Conservation (phyloP, 2,329 filamentous ascomycete species). For the Xylariaceae sp. region DNA sequence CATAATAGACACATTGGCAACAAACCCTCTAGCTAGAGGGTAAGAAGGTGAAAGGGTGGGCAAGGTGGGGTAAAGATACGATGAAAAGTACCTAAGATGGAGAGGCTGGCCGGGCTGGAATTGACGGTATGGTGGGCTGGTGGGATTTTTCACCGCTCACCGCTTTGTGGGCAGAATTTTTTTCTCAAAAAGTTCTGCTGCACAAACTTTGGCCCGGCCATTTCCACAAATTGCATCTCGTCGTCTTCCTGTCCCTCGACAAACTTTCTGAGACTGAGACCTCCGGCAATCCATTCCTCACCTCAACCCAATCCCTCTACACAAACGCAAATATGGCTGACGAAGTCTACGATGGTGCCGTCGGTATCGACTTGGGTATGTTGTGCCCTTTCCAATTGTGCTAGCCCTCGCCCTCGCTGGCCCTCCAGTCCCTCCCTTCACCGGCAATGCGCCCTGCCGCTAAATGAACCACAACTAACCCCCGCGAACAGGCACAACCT, state of each 20-base stretch:
- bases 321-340: constrained; percentile 66
- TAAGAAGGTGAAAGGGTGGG: neutral
- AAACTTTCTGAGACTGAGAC: constrained; percentile 14
- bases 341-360: constrained; percentile 99
- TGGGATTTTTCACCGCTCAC: constrained; percentile 14
- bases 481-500: constrained; percentile 76
- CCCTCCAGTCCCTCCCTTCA: neutral
- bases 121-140: no score
- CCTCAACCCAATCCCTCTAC: constrained; percentile 2
- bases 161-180: constrained; percentile 19
- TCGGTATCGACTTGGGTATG: constrained; percentile 99
- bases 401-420: neutral
- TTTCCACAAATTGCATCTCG: constrained; percentile 16
- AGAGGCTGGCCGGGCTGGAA: no score
- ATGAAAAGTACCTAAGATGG: no score
- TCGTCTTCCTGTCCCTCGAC: constrained; percentile 12
- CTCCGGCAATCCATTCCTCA: constrained; percentile 13
- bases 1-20: neutral
- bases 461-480: neutral
- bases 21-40: neutral
- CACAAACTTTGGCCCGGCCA: constrained; percentile 16
- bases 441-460: neutral
- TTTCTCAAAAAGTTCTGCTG: constrained; percentile 9
- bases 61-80: no score
- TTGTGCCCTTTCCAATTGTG: constrained; percentile 15